Conservation (phyloP, 169 alveolate genomes). For the Babesia ovata region DNA sequence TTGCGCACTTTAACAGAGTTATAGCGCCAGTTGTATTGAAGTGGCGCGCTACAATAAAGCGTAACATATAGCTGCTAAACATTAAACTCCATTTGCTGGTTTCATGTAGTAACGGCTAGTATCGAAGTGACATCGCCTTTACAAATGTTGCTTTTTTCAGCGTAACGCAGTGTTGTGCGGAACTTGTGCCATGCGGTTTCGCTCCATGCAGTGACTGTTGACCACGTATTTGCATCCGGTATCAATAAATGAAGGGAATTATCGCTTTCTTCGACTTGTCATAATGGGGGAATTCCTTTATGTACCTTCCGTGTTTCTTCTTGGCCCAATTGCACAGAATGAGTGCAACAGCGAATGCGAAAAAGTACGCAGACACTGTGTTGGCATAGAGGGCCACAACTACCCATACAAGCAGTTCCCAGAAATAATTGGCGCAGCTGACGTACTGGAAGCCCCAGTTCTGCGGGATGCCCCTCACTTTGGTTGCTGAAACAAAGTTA, state of each 20-base stretch:
- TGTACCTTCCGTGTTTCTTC: conserved; percentile 88
- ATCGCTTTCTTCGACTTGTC: conserved; percentile 87
- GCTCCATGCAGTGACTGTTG: neutral
- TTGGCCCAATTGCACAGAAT: conserved; percentile 92
- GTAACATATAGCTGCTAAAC: no score
- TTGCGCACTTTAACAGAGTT: no score
- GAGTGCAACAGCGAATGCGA: conserved; percentile 75
- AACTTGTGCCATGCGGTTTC: no score
- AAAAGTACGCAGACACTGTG: conserved; percentile 66
- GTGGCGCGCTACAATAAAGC: no score
- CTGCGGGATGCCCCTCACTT: conserved; percentile 91
- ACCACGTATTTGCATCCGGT: neutral
- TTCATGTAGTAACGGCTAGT: no score
- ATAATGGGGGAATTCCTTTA: conserved; percentile 87
- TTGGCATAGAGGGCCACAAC: conserved; percentile 78
- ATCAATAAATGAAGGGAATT: conserved; percentile 88
- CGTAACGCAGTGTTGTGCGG: no score
- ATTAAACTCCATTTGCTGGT: no score
- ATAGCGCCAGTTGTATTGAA: no score
- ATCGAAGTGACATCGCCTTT: no score
- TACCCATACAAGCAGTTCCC: conserved; percentile 96
- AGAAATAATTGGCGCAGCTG: conserved; percentile 96
- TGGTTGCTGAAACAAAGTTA: conserved; percentile 80
- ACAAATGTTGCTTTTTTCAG: no score
- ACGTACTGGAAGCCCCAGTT: conserved; percentile 95